A percentile compares a stretch with the other conserved stretches of the same genome.
These are phyloP conservation scores for Tulasnella sp. DNA, from an alignment of 768 basidiomycete genomes.

Conservation along the genomic window DNA sequence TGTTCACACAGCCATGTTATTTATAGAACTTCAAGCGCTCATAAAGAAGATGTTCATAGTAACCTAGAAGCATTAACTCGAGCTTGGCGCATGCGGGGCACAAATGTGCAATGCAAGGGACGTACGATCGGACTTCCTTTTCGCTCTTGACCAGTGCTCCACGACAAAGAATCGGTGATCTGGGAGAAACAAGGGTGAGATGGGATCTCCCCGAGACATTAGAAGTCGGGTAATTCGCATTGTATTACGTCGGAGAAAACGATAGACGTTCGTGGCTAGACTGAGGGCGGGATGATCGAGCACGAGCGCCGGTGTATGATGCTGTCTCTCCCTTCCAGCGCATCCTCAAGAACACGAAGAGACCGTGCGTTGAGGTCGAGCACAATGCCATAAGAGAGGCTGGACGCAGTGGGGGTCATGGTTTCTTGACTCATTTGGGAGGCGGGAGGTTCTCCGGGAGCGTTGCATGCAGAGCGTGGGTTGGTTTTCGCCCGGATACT, in stretches of 20 bases:
- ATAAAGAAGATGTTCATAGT: neutral
- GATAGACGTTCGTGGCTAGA: neutral
- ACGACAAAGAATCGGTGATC: too few species aligned
- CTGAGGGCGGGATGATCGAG: too few species aligned
- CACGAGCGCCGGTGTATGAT: too few species aligned
- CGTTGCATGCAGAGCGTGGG: neutral
- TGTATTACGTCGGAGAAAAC: neutral
- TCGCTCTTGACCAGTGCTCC: neutral
- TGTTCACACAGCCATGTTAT: neutral
- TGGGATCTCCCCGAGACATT: neutral
- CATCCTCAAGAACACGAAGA: too few species aligned
- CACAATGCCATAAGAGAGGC: too few species aligned
- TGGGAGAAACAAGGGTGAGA: neutral
- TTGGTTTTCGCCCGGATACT: neutral
- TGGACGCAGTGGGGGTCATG: too few species aligned
- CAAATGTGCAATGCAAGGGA: neutral
- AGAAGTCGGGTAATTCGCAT: neutral
- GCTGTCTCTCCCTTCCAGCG: too few species aligned
- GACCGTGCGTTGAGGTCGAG: too few species aligned
- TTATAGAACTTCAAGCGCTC: neutral
- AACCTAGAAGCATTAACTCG: neutral
- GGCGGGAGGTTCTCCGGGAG: neutral
- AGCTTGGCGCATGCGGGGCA: neutral
- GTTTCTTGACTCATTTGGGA: too few species aligned
- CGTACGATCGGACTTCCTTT: neutral